Conservation (phyloP, 768 basidiomycete species). For the Crassisporium funariophilum region DNA sequence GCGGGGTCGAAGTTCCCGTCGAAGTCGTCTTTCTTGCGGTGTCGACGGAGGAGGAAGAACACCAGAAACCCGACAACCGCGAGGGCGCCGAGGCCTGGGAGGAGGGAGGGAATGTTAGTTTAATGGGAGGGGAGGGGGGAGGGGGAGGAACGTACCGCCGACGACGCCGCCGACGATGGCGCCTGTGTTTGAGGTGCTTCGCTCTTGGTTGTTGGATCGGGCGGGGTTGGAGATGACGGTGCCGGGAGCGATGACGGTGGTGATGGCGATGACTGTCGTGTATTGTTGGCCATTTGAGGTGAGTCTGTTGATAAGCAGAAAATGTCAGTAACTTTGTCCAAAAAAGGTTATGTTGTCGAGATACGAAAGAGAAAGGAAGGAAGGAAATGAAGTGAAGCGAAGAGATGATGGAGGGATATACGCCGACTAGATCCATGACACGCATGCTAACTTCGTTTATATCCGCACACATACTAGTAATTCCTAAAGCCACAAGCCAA, state of each 20-base stretch:
- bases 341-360: neutral
- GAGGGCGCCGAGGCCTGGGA: slow-evolving; percentile 19
- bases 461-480: no score
- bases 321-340: slow-evolving; percentile 1
- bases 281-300: slow-evolving; percentile 21
- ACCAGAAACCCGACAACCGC: slow-evolving; percentile 15
- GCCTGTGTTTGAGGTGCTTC: slow-evolving; percentile 14
- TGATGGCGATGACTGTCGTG: slow-evolving; percentile 18
- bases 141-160: slow-evolving; percentile 20
- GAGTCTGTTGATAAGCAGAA: slow-evolving; percentile 10
- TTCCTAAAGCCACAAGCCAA: no score
- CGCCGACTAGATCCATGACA: no score
- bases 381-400: neutral
- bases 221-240: neutral
- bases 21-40: slow-evolving; percentile 27
- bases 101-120: neutral
- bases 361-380: slow-evolving; percentile 1
- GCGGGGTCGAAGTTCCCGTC: slow-evolving; percentile 32
- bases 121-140: neutral
- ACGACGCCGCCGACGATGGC: slow-evolving; percentile 30
- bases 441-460: no score
- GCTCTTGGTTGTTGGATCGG: neutral
- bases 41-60: slow-evolving; percentile 19
- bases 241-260: slow-evolving; percentile 14
- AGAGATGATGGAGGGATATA: slow-evolving; percentile 1